phyloP scores from a whole-genome alignment of 306 rosid genomes.

The cucumber (Cucumis sativus) region Cucumber_9930_V3 NC_026659.2:31246501-31247000 shows the following conservation, averaged over 20 bases:
- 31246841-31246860: conserved; percentile 62
- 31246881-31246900: conserved; percentile 4
- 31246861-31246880: conserved; percentile 47
- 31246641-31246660: conserved; percentile 34
- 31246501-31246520: conserved; percentile 66
- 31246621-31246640: conserved; percentile 8
- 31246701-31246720: conserved; percentile 29
- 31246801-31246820: conserved; percentile 74
- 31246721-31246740: conserved; percentile 39
- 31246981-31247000: conserved; percentile 44
- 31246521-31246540: conserved; percentile 47
- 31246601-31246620: conserved; percentile 36
- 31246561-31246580: conserved; percentile 29
- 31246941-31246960: conserved; percentile 20
- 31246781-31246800: conserved; percentile 59
- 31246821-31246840: conserved; percentile 42
- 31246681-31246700: conserved; percentile 42
- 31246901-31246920: conserved; percentile 52
- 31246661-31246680: conserved; percentile 76
- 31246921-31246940: conserved; percentile 41
- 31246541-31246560: conserved; percentile 21
- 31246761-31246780: conserved; percentile 21
- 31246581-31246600: conserved; percentile 58
- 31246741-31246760: conserved; percentile 47
- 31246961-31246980: conserved; percentile 59